Evolutionary conservation across 1,284 basidiomycete species (phyloP), one percentile per base, ranked within the genome.

Genomic region (Trametes polyzona): DNA sequence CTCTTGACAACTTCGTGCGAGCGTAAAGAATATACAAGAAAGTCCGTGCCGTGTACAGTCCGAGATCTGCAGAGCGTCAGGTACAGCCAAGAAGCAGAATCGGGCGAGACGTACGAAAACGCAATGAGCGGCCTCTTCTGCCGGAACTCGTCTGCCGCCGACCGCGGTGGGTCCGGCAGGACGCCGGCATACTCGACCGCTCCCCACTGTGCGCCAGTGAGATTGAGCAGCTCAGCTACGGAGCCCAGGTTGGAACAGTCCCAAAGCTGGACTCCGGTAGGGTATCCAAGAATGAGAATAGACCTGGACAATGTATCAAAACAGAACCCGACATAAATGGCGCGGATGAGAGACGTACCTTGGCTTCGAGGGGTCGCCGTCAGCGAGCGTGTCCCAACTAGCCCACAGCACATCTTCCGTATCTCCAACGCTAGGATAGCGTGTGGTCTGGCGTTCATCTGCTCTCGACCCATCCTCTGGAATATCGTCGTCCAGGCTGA

Each of bases 181-280:
- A 84, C 70, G 30, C 71, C 75, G 36, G 78, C 82, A 62, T 74
- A 77, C 17, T 76, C 73, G 35, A 81, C 71, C 29, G 70, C 67
- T 7, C 75, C 74, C 71, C 71, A 73, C n/a, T 62, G 67, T n/a
- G 60, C 58, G 44, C 65, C 71, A 14, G 68, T 68, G 35, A 86
- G 61, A 60, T 85, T 83, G 10, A 83, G 70, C 23, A 82, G 66
- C 65, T 90, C 88, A 0, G 73, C 68, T 2, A 89, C 78, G 0
- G 79, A 76, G 14, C 76, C 79, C 12, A 90, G 71, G 61, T 82
- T 76, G 5, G 81, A 78, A 61, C 83, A 84, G 65, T 90, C 86
- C 88, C 88, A 91, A 26, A 89, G 76, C 65, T 90, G 86, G 35
- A 91, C 66, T 3, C 84, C 84, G 5, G 74, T 70, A 8, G 74